Conservation (phyloP, 2,329 filamentous ascomycete species). For the Meredithiella fracta region DNA sequence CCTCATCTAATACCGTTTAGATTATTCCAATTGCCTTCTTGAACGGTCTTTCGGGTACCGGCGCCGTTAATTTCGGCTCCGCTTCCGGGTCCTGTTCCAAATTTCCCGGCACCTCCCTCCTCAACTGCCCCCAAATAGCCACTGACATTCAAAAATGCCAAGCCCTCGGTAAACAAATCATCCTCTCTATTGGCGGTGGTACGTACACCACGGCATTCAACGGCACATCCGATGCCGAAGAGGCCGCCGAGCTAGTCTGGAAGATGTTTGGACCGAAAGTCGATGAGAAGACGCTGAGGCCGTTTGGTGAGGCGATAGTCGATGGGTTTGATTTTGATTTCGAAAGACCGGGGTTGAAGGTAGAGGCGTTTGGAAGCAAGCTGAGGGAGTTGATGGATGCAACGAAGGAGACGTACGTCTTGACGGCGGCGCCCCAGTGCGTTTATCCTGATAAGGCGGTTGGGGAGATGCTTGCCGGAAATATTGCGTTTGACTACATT, state of each 20-base stretch:
- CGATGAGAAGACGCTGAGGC: constrained; percentile 23
- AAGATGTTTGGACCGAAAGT: constrained; percentile 23
- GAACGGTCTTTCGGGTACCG: constrained; percentile 35
- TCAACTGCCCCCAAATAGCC: constrained; percentile 49
- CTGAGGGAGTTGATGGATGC: constrained; percentile 33
- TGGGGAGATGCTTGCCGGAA: constrained; percentile 26
- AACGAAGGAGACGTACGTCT: constrained; percentile 20
- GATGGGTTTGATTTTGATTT: constrained; percentile 31
- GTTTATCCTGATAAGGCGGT: constrained; percentile 21
- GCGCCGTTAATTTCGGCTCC: constrained; percentile 47
- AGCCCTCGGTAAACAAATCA: constrained; percentile 25
- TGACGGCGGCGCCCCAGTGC: constrained; percentile 32
- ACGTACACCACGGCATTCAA: constrained; percentile 37
- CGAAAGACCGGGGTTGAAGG: constrained; percentile 18
- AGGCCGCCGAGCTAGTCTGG: constrained; percentile 26
- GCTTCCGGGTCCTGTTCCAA: constrained; percentile 42
- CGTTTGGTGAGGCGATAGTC: constrained; percentile 22
- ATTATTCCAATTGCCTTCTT: constrained; percentile 47
- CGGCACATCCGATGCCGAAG: constrained; percentile 19
- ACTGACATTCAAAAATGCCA: constrained; percentile 29
- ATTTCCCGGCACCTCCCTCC: constrained; percentile 34
- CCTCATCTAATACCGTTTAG: constrained; percentile 10
- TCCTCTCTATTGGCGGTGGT: constrained; percentile 31
- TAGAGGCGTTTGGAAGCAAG: constrained; percentile 23
- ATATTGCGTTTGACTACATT: constrained; percentile 26